These are phyloP conservation scores for Hippophae tibetana DNA, from an alignment of 306 rosid genomes.

Conservation along the genomic window DNA sequence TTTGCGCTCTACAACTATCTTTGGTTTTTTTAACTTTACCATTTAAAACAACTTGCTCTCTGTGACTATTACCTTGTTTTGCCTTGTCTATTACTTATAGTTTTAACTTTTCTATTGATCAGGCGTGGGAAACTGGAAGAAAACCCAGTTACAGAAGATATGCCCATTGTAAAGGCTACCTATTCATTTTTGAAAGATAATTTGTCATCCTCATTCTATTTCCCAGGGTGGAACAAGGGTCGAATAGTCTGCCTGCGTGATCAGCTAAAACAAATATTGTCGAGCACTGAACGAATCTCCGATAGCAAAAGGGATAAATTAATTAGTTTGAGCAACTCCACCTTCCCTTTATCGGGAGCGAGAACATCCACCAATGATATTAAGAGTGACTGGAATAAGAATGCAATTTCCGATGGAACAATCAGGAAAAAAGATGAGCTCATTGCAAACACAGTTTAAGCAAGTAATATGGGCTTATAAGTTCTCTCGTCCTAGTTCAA, in stretches of 20 bases:
- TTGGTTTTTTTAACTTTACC: constrained; percentile 9
- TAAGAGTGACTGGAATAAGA: constrained; percentile 32
- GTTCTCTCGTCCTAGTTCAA: background rate
- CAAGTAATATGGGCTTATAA: constrained; percentile 9
- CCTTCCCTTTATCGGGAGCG: constrained; percentile 33
- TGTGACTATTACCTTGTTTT: background rate
- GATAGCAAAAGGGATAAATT: constrained; percentile 33
- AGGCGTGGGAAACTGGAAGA: constrained; percentile 77
- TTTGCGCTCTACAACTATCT: constrained; percentile 7
- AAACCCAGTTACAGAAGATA: constrained; percentile 39
- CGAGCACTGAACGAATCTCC: constrained; percentile 46
- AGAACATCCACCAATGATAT: constrained; percentile 37
- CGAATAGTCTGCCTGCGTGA: constrained; percentile 75
- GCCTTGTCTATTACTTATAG: constrained; percentile 1
- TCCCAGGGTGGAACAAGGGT: constrained; percentile 81
- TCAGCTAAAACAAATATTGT: constrained; percentile 61
- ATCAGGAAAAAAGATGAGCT: constrained; percentile 52
- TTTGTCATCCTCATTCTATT: constrained; percentile 42
- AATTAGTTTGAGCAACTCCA: constrained; percentile 44
- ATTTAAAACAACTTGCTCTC: background rate
- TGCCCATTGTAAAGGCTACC: constrained; percentile 67
- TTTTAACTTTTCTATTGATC: constrained; percentile 30
- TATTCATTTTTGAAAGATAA: constrained; percentile 65
- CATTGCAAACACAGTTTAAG: constrained; percentile 52
- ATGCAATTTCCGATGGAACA: constrained; percentile 42